These are phyloP conservation scores for Balansia obtecta DNA, from an alignment of 2,329 filamentous ascomycete species.

Conservation along the genomic window DNA sequence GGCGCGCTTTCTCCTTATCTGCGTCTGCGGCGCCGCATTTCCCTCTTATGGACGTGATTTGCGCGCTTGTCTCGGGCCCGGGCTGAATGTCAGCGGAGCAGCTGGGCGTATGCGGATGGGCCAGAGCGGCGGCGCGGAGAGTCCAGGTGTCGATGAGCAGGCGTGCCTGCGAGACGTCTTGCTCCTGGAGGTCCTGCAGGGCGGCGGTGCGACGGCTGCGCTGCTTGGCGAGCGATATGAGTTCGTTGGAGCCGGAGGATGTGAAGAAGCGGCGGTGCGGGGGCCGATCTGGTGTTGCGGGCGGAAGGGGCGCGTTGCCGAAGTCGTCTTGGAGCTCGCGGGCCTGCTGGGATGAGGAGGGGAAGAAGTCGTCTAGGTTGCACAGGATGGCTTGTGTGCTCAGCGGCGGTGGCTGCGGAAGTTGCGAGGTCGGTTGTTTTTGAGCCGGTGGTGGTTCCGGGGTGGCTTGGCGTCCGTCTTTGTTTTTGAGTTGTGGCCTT, in stretches of 20 bases:
- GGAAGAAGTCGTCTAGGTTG: slow-evolving; percentile 41
- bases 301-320: slow-evolving; percentile 6
- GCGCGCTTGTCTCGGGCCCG: background rate
- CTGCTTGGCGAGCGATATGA: slow-evolving; percentile 21
- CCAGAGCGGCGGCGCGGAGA: background rate
- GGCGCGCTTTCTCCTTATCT: slow-evolving; percentile 16
- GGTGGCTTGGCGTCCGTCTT: too few relatives aligned
- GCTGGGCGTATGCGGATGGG: background rate
- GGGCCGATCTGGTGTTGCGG: background rate
- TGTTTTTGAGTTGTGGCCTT: background rate
- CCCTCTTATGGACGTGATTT: background rate
- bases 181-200: slow-evolving; percentile 16
- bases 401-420: slow-evolving; percentile 16
- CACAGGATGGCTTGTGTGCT: slow-evolving; percentile 43
- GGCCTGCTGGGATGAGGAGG: slow-evolving; percentile 42
- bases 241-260: slow-evolving; percentile 22
- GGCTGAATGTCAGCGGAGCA: background rate
- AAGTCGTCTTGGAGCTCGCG: slow-evolving; percentile 35
- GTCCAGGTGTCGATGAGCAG: background rate
- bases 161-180: slow-evolving; percentile 13
- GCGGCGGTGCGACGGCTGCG: slow-evolving; percentile 23
- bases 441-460: background rate
- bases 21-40: background rate
- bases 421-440: slow-evolving; percentile 1
- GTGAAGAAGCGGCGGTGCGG: slow-evolving; percentile 23